A percentile compares a stretch with the other conserved stretches of the same genome.
Evolutionary conservation across 106 monocot genomes (phyloP).

Genomic region (Allium cepa): DNA sequence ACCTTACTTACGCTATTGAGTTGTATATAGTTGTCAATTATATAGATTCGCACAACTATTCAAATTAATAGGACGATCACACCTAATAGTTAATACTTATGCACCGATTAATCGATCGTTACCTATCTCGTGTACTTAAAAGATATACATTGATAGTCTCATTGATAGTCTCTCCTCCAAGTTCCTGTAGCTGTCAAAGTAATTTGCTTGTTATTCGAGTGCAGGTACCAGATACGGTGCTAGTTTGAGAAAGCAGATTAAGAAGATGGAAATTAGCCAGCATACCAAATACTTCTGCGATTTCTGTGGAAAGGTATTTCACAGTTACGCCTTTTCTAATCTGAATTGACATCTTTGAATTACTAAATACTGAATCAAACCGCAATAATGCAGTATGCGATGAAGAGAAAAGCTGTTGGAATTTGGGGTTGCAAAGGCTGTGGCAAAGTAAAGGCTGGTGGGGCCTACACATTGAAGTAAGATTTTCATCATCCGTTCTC

Average conservation of each 20-base stretch:
- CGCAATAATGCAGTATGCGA: slow-evolving; percentile 9
- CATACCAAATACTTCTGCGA: slow-evolving; percentile 71
- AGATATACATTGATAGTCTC: too few relatives aligned
- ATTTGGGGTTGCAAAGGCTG: slow-evolving; percentile 29
- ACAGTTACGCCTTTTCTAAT: not conserved
- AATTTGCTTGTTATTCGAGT: not conserved
- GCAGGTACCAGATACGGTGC: slow-evolving; percentile 60
- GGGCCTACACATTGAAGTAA: slow-evolving; percentile 26
- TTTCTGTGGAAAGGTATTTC: slow-evolving; percentile 50
- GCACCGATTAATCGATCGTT: too few relatives aligned
- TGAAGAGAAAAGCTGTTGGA: slow-evolving; percentile 25
- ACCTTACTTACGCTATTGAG: too few relatives aligned
- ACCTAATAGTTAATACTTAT: too few relatives aligned
- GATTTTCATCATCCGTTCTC: not conserved
- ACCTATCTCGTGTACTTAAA: too few relatives aligned
- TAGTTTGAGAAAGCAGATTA: slow-evolving; percentile 66
- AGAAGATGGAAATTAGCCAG: slow-evolving; percentile 65
- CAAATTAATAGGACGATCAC: too few relatives aligned
- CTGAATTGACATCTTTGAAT: not conserved
- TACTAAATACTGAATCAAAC: not conserved
- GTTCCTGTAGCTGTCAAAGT: too few relatives aligned
- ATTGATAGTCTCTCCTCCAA: too few relatives aligned
- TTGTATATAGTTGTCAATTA: too few relatives aligned
- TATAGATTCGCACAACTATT: too few relatives aligned
- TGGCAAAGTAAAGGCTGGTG: slow-evolving; percentile 25